Evolutionary conservation across 306 rosid species (phyloP), one percentile per base, ranked within the genome.

Genomic region (Quercus robur): DNA sequence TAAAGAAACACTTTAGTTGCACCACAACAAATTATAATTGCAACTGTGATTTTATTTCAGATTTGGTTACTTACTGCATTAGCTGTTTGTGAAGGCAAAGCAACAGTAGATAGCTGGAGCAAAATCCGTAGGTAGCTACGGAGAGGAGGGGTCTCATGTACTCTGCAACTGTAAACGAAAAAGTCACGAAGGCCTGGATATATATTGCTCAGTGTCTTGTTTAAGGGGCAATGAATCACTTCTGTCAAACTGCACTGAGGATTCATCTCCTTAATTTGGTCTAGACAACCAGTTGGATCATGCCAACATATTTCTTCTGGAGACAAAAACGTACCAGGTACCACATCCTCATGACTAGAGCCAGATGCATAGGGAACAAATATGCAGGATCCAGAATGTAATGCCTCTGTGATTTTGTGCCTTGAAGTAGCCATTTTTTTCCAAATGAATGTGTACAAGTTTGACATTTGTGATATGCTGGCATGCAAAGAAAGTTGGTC

Each of bases 401-500:
- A 85, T 74, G 88, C 90, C 88, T 88, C 91, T 66, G 82, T 64
- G 51, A 83, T 84, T 80, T 84, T 84, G 84, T 87, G 83, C 84
- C 82, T 90, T 79, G 95, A 88, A 75, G 86, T 23, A 74, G 89
- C 86, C 90, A 87, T 86, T 88, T 93, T 95, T 82, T 83, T 91
- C 97, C 97, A 91, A 78, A 94, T 72, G 84, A 89, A 90, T 4
- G 91, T 54, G 83, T 93, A 94, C 23, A 94, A 85, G 72, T 83
- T 87, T 84, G 93, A 88, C 97, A 94, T 93, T 83, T 94, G 97
- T 20, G 83, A 75, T 64, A 90, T 76, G 84, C 99, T 94, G 89
- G 61, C 20, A 80, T 68, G 85, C 26, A 74, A 51, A 84, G 38
- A 75, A 5, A 23, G 21, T 73, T 7, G 69, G 77, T 76, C 18